These are phyloP conservation scores for Leishmania turanica DNA, from an alignment of 208 protist genomes.

Conservation along the genomic window DNA sequence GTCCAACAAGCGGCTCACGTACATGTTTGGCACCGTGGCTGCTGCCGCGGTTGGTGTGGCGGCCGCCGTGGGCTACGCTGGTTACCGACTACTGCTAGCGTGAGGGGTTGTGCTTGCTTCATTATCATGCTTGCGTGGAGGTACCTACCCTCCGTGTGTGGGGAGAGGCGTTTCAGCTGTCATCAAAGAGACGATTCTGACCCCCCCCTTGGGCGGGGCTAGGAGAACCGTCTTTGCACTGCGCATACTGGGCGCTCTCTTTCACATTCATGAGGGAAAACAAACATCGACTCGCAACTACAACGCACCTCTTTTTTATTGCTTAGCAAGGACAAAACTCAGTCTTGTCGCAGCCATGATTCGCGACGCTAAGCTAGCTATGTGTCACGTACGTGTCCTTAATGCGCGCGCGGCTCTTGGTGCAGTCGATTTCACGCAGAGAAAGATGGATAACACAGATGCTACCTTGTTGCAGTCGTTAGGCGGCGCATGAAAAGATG, in stretches of 20 bases:
- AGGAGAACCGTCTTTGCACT: neutral
- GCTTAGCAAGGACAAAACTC: too few species aligned
- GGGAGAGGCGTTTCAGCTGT: neutral
- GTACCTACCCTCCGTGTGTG: neutral
- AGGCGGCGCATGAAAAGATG: neutral
- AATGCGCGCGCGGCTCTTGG: neutral
- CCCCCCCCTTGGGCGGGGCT: neutral
- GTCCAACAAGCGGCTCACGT: constrained; percentile 37
- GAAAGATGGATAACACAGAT: neutral
- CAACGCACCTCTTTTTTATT: neutral
- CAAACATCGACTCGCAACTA: neutral
- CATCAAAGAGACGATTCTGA: neutral
- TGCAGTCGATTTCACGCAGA: neutral
- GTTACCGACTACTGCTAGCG: constrained; percentile 7
- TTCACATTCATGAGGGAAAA: neutral
- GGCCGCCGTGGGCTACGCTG: constrained; percentile 13
- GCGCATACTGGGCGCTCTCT: neutral
- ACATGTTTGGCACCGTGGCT: constrained; percentile 29
- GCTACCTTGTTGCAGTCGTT: neutral
- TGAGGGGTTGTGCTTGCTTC: neutral
- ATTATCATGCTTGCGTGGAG: neutral
- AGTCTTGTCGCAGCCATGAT: neutral
- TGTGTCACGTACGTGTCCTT: neutral
- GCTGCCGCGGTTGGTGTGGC: constrained; percentile 12
- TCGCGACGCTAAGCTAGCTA: neutral